These are phyloP conservation scores for Knoxdaviesia capensis DNA, from an alignment of 2,329 filamentous ascomycete genomes.

Conservation along the genomic window DNA sequence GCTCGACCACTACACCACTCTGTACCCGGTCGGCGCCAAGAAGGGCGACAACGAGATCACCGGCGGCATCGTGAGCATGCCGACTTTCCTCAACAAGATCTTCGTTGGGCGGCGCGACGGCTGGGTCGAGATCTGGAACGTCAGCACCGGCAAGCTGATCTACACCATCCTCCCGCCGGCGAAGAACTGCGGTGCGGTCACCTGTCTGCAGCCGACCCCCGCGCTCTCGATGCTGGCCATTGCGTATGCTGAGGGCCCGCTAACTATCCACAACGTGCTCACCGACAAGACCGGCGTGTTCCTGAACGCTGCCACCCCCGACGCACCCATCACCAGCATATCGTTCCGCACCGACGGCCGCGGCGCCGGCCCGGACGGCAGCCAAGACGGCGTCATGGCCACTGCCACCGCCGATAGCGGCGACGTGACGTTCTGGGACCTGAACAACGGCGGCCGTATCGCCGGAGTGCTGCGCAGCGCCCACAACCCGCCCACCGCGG, in stretches of 20 bases:
- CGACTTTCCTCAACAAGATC: conserved; percentile 90
- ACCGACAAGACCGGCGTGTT: conserved; percentile 54
- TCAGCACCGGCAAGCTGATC: conserved; percentile 77
- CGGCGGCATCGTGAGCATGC: conserved; percentile 74
- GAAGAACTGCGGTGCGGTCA: conserved; percentile 59
- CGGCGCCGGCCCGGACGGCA: conserved; percentile 74
- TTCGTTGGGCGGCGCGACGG: conserved; percentile 78
- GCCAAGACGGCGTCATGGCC: conserved; percentile 79
- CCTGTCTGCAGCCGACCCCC: conserved; percentile 65
- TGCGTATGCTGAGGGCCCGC: conserved; percentile 59
- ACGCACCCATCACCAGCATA: conserved; percentile 56
- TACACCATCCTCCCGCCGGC: conserved; percentile 71
- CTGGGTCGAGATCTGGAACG: conserved; percentile 90
- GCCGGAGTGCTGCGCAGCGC: conserved; percentile 75
- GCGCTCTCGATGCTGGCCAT: conserved; percentile 74
- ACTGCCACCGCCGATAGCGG: conserved; percentile 62
- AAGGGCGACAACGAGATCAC: conserved; percentile 55
- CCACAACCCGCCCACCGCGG: conserved; percentile 52
- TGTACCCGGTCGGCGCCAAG: conserved; percentile 37
- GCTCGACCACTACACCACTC: conserved; percentile 76
- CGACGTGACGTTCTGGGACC: conserved; percentile 89
- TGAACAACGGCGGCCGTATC: conserved; percentile 73
- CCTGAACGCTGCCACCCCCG: conserved; percentile 44
- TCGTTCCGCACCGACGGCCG: conserved; percentile 78
- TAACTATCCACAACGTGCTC: conserved; percentile 67